A percentile compares a stretch with the other conserved stretches of the same genome.
These are phyloP conservation scores for Acacia confusa DNA, from an alignment of 306 rosid genomes.

Conservation along the genomic window DNA sequence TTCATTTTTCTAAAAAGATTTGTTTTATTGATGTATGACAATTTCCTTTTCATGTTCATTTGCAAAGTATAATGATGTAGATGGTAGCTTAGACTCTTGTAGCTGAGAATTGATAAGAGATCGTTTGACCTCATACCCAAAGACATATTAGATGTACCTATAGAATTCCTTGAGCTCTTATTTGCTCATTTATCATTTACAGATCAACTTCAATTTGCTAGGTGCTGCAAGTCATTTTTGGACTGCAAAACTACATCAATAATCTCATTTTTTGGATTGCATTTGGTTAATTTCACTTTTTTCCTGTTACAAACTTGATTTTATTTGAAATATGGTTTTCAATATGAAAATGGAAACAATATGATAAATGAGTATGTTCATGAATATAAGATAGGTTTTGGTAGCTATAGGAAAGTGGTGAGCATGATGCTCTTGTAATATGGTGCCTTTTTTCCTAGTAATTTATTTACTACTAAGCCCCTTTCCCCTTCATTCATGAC, in stretches of 20 bases:
- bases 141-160: not conserved
- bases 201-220: not conserved
- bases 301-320: conserved; percentile 10
- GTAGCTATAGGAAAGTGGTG: conserved; percentile 99
- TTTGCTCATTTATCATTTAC: not conserved
- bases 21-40: not conserved
- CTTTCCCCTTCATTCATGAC: conserved; percentile 18
- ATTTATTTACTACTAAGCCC: conserved; percentile 23
- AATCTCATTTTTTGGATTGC: not conserved
- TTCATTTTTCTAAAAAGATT: conserved; percentile 2
- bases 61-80: not conserved
- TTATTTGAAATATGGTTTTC: conserved; percentile 16
- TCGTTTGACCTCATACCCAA: not conserved
- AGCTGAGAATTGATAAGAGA: not conserved
- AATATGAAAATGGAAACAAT: conserved; percentile 93
- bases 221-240: not conserved
- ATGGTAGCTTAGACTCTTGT: not conserved
- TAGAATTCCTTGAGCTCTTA: not conserved
- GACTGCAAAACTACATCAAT: too few species aligned
- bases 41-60: conserved; percentile 19
- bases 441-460: conserved; percentile 15
- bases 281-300: conserved; percentile 1
- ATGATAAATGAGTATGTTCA: conserved; percentile 91
- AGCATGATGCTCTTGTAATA: conserved; percentile 31
- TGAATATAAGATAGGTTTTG: conserved; percentile 84